phyloP scores from a whole-genome alignment of 441 rosid species.

The Erysimum pusillum region DNA sequence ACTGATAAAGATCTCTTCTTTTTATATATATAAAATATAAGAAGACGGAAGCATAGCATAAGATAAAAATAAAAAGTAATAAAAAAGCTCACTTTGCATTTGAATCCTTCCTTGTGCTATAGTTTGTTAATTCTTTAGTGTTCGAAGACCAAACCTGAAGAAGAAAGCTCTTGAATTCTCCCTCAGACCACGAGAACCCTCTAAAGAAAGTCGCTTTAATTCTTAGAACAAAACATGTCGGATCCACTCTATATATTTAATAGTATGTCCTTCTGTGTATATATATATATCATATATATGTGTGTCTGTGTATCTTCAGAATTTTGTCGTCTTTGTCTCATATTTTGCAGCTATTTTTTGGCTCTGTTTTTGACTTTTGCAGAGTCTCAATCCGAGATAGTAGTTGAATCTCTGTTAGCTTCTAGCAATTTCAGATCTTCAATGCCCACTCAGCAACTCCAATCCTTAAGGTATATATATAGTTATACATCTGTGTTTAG shows the following conservation, averaged over 20 bases:
- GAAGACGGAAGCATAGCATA: constrained; percentile 23
- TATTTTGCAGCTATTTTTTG: constrained; percentile 17
- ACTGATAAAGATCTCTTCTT: constrained; percentile 43
- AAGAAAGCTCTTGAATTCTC: constrained; percentile 42
- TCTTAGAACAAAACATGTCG: constrained; percentile 42
- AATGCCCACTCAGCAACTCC: constrained; percentile 57
- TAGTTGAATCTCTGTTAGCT: constrained; percentile 55
- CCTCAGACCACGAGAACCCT: constrained; percentile 26
- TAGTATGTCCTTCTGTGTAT: constrained; percentile 22
- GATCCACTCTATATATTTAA: constrained; percentile 43
- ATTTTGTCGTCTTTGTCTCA: constrained; percentile 30
- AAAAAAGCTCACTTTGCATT: constrained; percentile 19
- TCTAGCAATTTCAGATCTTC: constrained; percentile 47
- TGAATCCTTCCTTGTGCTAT: constrained; percentile 32
- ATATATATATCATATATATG: constrained; percentile 1
- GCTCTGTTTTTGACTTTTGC: constrained; percentile 42
- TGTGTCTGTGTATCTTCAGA: constrained; percentile 16
- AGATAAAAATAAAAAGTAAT: not conserved
- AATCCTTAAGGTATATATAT: constrained; percentile 64
- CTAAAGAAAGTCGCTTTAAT: constrained; percentile 40
- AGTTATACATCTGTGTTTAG: constrained; percentile 3
- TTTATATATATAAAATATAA: not conserved
- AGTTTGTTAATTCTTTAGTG: constrained; percentile 10
- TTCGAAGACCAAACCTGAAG: constrained; percentile 41
- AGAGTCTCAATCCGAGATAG: constrained; percentile 58